phyloP scores from a whole-genome alignment of 805 yeast genomes.

The Candida palmyrensis region DNA sequence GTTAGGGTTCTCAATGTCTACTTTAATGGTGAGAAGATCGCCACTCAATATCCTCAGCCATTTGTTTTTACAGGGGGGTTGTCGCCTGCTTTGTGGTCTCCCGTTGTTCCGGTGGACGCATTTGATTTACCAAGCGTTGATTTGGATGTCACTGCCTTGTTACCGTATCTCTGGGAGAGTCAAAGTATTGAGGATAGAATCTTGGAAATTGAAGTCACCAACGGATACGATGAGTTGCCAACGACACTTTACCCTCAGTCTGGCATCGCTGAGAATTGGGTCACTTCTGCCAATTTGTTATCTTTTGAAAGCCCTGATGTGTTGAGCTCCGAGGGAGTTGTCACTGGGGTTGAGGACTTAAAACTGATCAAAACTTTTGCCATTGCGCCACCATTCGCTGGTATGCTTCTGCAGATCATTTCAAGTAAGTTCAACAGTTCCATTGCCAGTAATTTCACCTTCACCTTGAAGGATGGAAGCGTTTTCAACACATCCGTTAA shows the following conservation, averaged over 20 bases:
- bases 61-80: slow-evolving; percentile 77
- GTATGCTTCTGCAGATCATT: slow-evolving; percentile 34
- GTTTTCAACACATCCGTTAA: slow-evolving; percentile 22
- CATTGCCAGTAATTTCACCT: slow-evolving; percentile 30
- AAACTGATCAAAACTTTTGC: slow-evolving; percentile 25
- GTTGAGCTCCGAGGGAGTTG: slow-evolving; percentile 32
- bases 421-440: slow-evolving; percentile 27
- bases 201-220: slow-evolving; percentile 45
- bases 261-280: slow-evolving; percentile 51
- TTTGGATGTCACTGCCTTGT: slow-evolving; percentile 62
- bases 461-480: slow-evolving; percentile 35
- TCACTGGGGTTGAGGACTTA: slow-evolving; percentile 17
- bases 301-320: slow-evolving; percentile 48
- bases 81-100: slow-evolving; percentile 76
- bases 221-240: slow-evolving; percentile 40
- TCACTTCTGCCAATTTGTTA: slow-evolving; percentile 50
- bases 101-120: slow-evolving; percentile 69
- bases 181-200: slow-evolving; percentile 28
- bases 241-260: slow-evolving; percentile 11
- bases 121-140: slow-evolving; percentile 70
- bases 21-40: slow-evolving; percentile 54
- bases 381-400: slow-evolving; percentile 33
- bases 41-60: slow-evolving; percentile 64
- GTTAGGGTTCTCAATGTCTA: slow-evolving; percentile 61
- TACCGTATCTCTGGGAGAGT: slow-evolving; percentile 61